Evolutionary conservation across 768 basidiomycete species (phyloP).

Genomic region (Xerocomellus chrysenteron): DNA sequence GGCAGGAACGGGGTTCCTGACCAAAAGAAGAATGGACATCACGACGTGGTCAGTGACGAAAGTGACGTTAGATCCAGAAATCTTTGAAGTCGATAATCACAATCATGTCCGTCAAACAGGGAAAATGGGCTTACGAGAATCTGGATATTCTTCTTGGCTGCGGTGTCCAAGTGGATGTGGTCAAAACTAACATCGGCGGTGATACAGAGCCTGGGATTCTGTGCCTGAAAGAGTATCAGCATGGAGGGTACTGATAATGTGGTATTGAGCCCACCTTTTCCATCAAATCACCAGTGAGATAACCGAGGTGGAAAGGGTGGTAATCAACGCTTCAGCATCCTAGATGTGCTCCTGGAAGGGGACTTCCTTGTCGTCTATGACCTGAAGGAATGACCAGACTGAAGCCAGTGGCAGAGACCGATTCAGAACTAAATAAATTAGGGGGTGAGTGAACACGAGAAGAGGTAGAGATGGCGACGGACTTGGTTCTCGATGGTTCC

Average conservation of each 20-base stretch:
- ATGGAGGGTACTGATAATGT: no score
- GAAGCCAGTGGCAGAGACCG: constrained; percentile 67
- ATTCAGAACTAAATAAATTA: constrained; percentile 49
- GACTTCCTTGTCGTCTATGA: constrained; percentile 80
- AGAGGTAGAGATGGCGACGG: constrained; percentile 1
- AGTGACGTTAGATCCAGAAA: constrained; percentile 88
- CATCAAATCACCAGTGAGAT: constrained; percentile 69
- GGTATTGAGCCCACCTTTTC: constrained; percentile 45
- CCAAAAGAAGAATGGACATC: constrained; percentile 86
- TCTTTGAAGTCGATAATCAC: constrained; percentile 23
- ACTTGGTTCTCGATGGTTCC: constrained; percentile 83
- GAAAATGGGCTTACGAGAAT: constrained; percentile 42
- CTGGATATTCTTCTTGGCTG: constrained; percentile 75
- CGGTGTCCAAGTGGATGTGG: constrained; percentile 85
- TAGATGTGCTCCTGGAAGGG: constrained; percentile 67
- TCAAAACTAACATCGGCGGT: constrained; percentile 90
- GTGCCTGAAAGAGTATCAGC: constrained; percentile 48
- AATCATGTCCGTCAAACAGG: neutral
- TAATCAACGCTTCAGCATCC: constrained; percentile 76
- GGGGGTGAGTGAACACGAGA: neutral
- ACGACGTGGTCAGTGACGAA: constrained; percentile 88
- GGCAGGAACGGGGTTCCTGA: constrained; percentile 83
- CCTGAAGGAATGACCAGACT: constrained; percentile 65
- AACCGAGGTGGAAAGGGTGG: constrained; percentile 83
- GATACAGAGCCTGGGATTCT: constrained; percentile 84